These are phyloP conservation scores for Circinella umbellata DNA, from an alignment of 371 early-diverging fungal species.

Conservation along the genomic window DNA sequence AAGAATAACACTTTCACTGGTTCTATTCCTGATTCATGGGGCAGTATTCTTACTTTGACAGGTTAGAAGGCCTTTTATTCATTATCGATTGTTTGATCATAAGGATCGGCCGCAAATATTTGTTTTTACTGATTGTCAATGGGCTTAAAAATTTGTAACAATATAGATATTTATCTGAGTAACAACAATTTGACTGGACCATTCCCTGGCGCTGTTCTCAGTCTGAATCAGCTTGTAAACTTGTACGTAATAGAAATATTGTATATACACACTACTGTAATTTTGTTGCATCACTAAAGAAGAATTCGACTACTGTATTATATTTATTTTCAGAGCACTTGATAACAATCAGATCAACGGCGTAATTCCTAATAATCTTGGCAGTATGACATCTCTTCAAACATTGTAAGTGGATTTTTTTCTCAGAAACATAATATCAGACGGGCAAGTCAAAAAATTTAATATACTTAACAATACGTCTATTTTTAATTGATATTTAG, in stretches of 20 bases:
- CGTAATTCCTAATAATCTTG: conserved; percentile 31
- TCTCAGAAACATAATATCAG: not conserved
- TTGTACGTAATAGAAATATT: conserved; percentile 22
- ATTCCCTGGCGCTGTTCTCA: conserved; percentile 32
- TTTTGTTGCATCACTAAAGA: too few relatives aligned
- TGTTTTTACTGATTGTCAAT: not conserved
- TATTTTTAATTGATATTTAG: conserved; percentile 16
- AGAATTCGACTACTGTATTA: not conserved
- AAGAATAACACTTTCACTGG: conserved; percentile 50
- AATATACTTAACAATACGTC: not conserved
- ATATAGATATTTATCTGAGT: conserved; percentile 33
- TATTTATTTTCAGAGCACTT: conserved; percentile 15
- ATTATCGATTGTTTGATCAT: too few relatives aligned
- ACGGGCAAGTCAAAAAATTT: not conserved
- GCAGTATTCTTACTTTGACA: conserved; percentile 15
- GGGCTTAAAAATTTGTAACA: too few relatives aligned
- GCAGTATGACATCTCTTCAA: conserved; percentile 21
- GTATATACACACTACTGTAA: too few relatives aligned
- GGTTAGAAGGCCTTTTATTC: conserved; percentile 3
- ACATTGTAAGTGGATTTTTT: conserved; percentile 31
- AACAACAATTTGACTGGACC: conserved; percentile 46
- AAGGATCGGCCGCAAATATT: too few relatives aligned
- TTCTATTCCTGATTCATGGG: conserved; percentile 43
- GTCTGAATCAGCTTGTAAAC: conserved; percentile 20
- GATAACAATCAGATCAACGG: conserved; percentile 43